Conservation (phyloP, 2,329 filamentous ascomycete genomes). For the Talaromyces sp. region DNA sequence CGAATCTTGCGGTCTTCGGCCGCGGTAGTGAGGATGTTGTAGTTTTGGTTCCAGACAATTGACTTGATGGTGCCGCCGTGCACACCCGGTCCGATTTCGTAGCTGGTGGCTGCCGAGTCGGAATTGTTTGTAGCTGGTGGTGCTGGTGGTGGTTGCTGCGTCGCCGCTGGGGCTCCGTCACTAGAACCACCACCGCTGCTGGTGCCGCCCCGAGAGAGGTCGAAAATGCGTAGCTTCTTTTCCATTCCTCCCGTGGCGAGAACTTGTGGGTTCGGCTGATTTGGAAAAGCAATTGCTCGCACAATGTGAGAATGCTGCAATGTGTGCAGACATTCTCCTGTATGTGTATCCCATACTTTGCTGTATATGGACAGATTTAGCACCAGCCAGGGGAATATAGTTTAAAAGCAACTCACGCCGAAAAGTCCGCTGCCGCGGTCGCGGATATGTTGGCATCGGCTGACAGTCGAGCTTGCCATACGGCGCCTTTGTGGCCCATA, state of each 20-base stretch:
- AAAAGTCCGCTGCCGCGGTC: conserved; percentile 94
- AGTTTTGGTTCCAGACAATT: conserved; percentile 88
- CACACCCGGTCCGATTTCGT: conserved; percentile 80
- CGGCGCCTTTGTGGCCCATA: conserved; percentile 94
- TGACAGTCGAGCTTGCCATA: conserved; percentile 92
- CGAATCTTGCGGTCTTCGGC: conserved; percentile 85
- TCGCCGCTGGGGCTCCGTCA: conserved; percentile 17
- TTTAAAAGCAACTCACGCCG: conserved; percentile 58
- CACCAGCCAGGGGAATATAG: not conserved
- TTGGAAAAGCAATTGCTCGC: conserved; percentile 83
- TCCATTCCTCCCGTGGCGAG: conserved; percentile 92
- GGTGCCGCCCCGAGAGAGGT: conserved; percentile 59
- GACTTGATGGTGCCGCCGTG: conserved; percentile 91
- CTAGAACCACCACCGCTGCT: conserved; percentile 19
- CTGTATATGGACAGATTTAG: conserved; percentile 45
- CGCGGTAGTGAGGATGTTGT: conserved; percentile 84
- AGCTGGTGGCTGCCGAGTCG: conserved; percentile 57
- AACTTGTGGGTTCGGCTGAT: conserved; percentile 70
- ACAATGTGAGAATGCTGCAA: conserved; percentile 94
- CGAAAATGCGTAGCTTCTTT: conserved; percentile 93
- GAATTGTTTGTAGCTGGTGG: not conserved
- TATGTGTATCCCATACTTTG: conserved; percentile 96
- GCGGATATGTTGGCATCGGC: conserved; percentile 83
- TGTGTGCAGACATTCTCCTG: conserved; percentile 80
- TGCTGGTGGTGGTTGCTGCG: not conserved